Base-by-base conservation (phyloP, 1,139 yeast genomes). In the Scheffersomyces cryptocercus region DNA sequence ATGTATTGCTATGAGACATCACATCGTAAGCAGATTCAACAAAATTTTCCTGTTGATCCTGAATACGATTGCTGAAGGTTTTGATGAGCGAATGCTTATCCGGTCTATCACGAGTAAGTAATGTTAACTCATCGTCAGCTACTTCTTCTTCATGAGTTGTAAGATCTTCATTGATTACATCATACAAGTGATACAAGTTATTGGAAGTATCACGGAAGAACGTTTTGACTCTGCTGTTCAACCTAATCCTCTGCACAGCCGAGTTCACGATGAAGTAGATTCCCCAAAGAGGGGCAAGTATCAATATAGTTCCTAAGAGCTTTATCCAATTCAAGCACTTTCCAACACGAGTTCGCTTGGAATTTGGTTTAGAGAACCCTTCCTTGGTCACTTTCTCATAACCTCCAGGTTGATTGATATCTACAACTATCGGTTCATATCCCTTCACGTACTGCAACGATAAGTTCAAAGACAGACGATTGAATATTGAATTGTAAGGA, bases 11-110 rank as follows among this genome's bases (percentile, higher is more conserved):
- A 20, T 14, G 14, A 8, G 15, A 14, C 20, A 82, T 73, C 1
- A 85, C 85, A 45, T 73, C 80, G 55, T 78, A 81, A n/a, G 81
- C 75, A 15, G 84, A 75, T 50, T 82, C 86, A 28, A 84, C 77
- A 42, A 82, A 72, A 38, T 44, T 29, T 36, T 48, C 42, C 42
- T 52, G 44, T 30, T 30, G 32, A 7, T 44, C 48, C 16, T 31
- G 35, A 31, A 31, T 31, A 31, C 24, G 35, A 20, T 20, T 20
- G 26, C 26, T 20, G 26, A 20, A 12, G 14, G 16, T 34, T 14
- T 14, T 26, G 13, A 12, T 14, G 36, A 34, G 36, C 47, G 16
- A 50, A 20, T 20, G 26, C 26, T 20, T 20, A 7, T 31, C 35
- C 10, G 24, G 24, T 20, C 15, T 5, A 0, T 31, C 35, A 28